Evolutionary conservation across 371 early-diverging fungal genomes (phyloP).

Genomic region (Mucor racemosus): DNA sequence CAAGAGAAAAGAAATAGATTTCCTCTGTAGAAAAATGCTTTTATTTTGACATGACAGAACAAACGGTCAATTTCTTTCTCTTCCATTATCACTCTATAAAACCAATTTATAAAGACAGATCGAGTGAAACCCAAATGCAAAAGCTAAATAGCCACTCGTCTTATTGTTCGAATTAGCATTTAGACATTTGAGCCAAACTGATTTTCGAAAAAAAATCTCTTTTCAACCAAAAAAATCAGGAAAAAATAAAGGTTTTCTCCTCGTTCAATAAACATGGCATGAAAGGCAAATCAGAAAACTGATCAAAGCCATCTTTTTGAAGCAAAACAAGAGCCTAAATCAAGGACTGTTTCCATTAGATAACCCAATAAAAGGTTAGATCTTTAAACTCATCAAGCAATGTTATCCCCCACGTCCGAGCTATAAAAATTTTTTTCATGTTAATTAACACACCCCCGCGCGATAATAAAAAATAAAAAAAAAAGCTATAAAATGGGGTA

Average conservation of each 20-base stretch:
- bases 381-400: background rate
- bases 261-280: background rate
- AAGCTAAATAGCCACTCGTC: background rate
- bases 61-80: no score
- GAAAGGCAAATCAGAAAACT: background rate
- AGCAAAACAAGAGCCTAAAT: background rate
- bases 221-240: background rate
- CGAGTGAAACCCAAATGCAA: background rate
- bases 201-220: background rate
- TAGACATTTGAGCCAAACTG: background rate
- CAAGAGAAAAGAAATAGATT: no score
- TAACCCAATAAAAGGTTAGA: conserved; percentile 6
- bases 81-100: no score
- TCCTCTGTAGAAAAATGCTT: no score
- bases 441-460: conserved; percentile 7
- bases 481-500: conserved; percentile 10
- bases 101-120: background rate
- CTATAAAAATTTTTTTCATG: conserved; percentile 12
- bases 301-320: conserved; percentile 1
- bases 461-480: background rate
- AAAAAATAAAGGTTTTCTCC: no score
- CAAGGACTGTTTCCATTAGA: conserved; percentile 11
- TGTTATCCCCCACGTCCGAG: conserved; percentile 1
- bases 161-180: background rate
- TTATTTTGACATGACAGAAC: no score